A percentile compares a stretch with the other conserved stretches of the same genome.
Conservation (phyloP, 148 eudicot species). For the Chenopodium berlandieri region DNA sequence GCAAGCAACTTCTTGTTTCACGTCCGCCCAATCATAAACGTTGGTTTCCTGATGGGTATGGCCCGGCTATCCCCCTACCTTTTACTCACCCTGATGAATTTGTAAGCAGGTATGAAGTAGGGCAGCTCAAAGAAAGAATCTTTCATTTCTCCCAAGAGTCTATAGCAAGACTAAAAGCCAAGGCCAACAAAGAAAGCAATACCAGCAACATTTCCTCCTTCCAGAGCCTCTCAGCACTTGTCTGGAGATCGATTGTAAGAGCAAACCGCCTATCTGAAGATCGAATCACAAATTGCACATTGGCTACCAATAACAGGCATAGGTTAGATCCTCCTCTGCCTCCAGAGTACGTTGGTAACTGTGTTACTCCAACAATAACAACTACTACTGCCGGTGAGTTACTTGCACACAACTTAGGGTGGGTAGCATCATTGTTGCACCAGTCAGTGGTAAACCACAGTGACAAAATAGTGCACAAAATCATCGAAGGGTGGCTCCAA, state of each 20-base stretch:
- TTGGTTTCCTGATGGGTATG: constrained; percentile 35
- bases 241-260: constrained; percentile 63
- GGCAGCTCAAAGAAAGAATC: constrained; percentile 41
- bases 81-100: constrained; percentile 34
- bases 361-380: constrained; percentile 30
- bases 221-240: constrained; percentile 55
- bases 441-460: constrained; percentile 48
- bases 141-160: constrained; percentile 67
- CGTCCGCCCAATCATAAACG: constrained; percentile 20
- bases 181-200: constrained; percentile 37
- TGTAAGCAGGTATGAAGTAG: constrained; percentile 21
- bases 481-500: neutral
- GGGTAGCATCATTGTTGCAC: constrained; percentile 39
- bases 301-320: constrained; percentile 58
- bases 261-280: constrained; percentile 30
- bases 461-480: constrained; percentile 17
- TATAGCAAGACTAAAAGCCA: constrained; percentile 46
- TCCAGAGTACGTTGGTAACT: constrained; percentile 61
- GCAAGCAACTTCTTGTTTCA: constrained; percentile 6
- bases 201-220: constrained; percentile 51
- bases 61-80: constrained; percentile 16
- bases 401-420: constrained; percentile 40
- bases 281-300: constrained; percentile 46
- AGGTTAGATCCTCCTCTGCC: constrained; percentile 56
- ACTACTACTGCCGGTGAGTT: constrained; percentile 34